Percentiles rank a stretch among this genome's conserved stretches.
Conservation (phyloP, 2,329 filamentous ascomycete genomes). For the Exophiala mesophila region DNA sequence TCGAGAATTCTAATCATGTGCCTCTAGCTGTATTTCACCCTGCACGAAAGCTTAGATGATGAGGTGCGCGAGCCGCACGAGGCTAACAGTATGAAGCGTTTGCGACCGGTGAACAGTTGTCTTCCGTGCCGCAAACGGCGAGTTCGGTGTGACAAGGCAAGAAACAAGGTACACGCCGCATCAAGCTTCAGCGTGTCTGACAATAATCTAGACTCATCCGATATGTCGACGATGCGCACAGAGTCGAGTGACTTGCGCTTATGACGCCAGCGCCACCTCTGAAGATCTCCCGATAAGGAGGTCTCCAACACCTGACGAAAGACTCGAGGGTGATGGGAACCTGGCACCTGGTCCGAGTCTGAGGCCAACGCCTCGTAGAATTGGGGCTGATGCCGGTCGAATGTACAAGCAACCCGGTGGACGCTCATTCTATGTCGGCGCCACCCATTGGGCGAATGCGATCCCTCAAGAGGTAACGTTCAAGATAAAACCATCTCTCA, state of each 20-base stretch:
- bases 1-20: too few relatives aligned
- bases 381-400: too few relatives aligned
- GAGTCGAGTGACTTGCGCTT: conserved; percentile 4
- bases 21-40: too few relatives aligned
- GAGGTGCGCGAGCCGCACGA: too few relatives aligned
- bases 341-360: background rate
- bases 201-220: conserved; percentile 5
- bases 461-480: conserved; percentile 17
- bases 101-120: conserved; percentile 14
- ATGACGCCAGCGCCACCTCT: conserved; percentile 8
- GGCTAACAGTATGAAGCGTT: conserved; percentile 18
- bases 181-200: background rate
- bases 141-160: conserved; percentile 15
- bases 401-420: conserved; percentile 6
- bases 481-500: background rate
- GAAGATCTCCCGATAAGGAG: background rate
- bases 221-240: conserved; percentile 7
- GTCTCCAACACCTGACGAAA: background rate
- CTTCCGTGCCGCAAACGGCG: conserved; percentile 11
- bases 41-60: too few relatives aligned
- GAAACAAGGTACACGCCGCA: background rate
- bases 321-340: background rate
- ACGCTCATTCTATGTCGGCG: conserved; percentile 10
- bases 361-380: conserved; percentile 2
- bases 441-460: conserved; percentile 18